These are phyloP conservation scores for Oryza brachyantha DNA, from an alignment of 176 grass and related monocot species.

Conservation along the genomic window DNA sequence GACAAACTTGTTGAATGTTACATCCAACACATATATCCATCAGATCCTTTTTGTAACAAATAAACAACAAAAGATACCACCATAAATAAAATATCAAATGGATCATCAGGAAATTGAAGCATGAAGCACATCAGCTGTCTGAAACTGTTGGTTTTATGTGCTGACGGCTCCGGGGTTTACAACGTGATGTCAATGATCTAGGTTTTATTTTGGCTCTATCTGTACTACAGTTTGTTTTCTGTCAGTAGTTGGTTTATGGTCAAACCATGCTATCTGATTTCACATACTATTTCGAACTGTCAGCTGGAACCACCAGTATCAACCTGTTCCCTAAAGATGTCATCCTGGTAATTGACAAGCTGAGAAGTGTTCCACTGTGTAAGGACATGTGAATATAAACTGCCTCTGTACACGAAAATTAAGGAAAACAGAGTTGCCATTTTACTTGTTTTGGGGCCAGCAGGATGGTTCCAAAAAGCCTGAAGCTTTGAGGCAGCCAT, in stretches of 20 bases:
- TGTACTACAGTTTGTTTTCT: slow-evolving; percentile 11
- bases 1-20: background rate
- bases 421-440: slow-evolving; percentile 1
- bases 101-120: background rate
- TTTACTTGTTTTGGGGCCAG: slow-evolving; percentile 92
- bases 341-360: background rate
- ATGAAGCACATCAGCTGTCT: background rate
- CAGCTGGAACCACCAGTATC: background rate
- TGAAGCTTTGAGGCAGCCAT: slow-evolving; percentile 86
- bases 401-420: background rate
- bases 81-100: background rate
- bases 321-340: background rate
- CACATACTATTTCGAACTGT: background rate
- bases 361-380: background rate
- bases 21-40: slow-evolving; percentile 3
- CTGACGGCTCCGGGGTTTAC: background rate
- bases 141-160: background rate
- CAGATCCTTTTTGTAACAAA: background rate
- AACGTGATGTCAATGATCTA: background rate
- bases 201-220: background rate
- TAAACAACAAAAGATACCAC: background rate
- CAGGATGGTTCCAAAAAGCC: slow-evolving; percentile 86
- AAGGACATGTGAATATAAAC: background rate
- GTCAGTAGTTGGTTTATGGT: background rate
- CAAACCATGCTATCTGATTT: background rate